These are phyloP conservation scores for Colletotrichum orchidophilum DNA, from an alignment of 2,329 filamentous ascomycete species.

Conservation along the genomic window DNA sequence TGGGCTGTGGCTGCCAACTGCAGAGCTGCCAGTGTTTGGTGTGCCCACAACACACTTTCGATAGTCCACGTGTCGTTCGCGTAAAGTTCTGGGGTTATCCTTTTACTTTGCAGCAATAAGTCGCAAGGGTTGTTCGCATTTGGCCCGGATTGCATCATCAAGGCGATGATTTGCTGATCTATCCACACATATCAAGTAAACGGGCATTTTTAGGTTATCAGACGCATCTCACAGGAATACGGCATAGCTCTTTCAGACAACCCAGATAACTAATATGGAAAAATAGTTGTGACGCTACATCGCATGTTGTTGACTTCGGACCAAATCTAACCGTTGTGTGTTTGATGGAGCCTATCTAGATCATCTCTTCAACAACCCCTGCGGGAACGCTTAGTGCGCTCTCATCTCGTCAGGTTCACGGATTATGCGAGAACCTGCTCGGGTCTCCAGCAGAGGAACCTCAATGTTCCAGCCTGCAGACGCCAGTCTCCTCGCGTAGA, in stretches of 20 bases:
- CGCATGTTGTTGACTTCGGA: not conserved
- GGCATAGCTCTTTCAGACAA: not conserved
- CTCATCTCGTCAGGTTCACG: conserved; percentile 6
- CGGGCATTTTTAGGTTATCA: not conserved
- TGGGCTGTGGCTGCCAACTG: not conserved
- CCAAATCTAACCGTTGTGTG: not conserved
- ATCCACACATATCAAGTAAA: not conserved
- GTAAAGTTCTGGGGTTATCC: not conserved
- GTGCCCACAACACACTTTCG: not conserved
- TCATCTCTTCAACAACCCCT: not conserved
- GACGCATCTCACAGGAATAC: not conserved
- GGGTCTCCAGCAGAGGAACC: conserved; percentile 22
- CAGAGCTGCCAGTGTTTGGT: conserved; percentile 1
- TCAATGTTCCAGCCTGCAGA: conserved; percentile 23
- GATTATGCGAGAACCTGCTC: conserved; percentile 24
- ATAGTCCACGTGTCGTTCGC: conserved; percentile 2
- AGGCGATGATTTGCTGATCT: not conserved
- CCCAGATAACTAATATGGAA: not conserved
- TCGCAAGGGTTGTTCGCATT: not conserved
- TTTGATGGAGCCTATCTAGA: conserved; percentile 1
- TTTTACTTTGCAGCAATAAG: not conserved
- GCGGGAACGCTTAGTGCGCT: not conserved
- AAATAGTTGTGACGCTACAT: not conserved
- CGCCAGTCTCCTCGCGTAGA: conserved; percentile 3
- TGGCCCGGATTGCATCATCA: not conserved